phyloP scores from a whole-genome alignment of 176 grass and related monocot genomes.

The Hsuehochloa calcarea region DNA sequence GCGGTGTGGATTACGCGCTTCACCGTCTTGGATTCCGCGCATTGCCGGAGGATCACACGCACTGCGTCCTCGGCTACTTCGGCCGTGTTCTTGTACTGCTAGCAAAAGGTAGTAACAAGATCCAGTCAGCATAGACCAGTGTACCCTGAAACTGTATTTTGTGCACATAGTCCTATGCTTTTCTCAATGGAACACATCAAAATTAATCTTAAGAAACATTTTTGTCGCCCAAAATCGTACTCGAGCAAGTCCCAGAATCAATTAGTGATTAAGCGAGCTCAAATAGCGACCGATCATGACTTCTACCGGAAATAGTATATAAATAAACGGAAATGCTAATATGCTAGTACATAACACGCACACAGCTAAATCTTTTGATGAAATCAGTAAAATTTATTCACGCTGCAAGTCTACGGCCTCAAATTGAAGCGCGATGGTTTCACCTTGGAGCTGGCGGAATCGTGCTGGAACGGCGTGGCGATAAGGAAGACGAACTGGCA shows the following conservation, averaged over 20 bases:
- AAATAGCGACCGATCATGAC: not conserved
- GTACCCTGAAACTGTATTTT: not conserved
- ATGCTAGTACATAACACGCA: not conserved
- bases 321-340: no score
- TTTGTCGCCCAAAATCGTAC: not conserved
- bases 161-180: not conserved
- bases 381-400: not conserved
- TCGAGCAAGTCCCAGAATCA: not conserved
- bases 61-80: conserved; percentile 29
- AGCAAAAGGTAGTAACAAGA: not conserved
- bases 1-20: conserved; percentile 69
- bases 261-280: not conserved
- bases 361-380: not conserved
- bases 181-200: not conserved
- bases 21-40: conserved; percentile 50
- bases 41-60: conserved; percentile 43
- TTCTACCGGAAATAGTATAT: not conserved
- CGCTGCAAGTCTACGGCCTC: not conserved
- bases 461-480: conserved; percentile 39
- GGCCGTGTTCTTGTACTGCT: conserved; percentile 53
- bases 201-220: not conserved
- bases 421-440: not conserved
- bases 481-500: conserved; percentile 70
- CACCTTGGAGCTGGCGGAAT: conserved; percentile 17
- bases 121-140: not conserved